Evolutionary conservation across 2,329 filamentous ascomycete genomes (phyloP).

Genomic region (Fulvia fulva): DNA sequence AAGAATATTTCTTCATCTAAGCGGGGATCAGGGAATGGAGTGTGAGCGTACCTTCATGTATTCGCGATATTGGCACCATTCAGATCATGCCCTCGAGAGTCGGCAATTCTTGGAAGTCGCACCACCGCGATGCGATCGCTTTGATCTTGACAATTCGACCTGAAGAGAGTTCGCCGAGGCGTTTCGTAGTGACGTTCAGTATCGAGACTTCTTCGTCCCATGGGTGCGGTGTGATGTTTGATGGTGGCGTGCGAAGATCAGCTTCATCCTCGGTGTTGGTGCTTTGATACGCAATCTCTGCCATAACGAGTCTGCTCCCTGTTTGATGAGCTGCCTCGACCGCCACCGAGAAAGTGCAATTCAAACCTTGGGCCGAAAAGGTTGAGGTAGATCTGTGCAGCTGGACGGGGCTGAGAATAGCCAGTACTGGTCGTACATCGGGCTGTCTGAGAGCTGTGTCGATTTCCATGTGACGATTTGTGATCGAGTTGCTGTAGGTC

Average conservation of each 20-base stretch:
- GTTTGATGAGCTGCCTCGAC: conserved; percentile 55
- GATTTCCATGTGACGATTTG: conserved; percentile 1
- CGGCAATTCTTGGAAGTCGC: conserved; percentile 27
- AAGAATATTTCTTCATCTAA: conserved; percentile 1
- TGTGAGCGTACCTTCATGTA: conserved; percentile 7
- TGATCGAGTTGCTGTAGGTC: conserved; percentile 13
- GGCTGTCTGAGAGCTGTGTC: conserved; percentile 10
- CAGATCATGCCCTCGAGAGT: conserved; percentile 2
- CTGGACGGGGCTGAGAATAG: conserved; percentile 63
- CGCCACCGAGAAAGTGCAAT: conserved; percentile 57
- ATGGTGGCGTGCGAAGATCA: background rate
- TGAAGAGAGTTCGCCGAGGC: conserved; percentile 38
- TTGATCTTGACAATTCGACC: conserved; percentile 45
- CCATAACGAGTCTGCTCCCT: conserved; percentile 38
- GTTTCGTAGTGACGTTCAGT: conserved; percentile 45
- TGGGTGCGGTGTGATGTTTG: conserved; percentile 19
- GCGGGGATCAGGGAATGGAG: background rate
- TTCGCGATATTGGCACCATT: background rate
- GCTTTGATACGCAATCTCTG: conserved; percentile 30
- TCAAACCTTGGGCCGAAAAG: conserved; percentile 71
- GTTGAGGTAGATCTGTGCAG: conserved; percentile 66
- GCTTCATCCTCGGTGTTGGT: background rate
- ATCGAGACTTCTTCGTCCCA: conserved; percentile 48
- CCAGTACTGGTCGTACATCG: conserved; percentile 43
- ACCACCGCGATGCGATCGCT: conserved; percentile 45